Conservation (phyloP, 2,329 filamentous ascomycete genomes). For the Stagonosporopsis chrysanthemi region DNA sequence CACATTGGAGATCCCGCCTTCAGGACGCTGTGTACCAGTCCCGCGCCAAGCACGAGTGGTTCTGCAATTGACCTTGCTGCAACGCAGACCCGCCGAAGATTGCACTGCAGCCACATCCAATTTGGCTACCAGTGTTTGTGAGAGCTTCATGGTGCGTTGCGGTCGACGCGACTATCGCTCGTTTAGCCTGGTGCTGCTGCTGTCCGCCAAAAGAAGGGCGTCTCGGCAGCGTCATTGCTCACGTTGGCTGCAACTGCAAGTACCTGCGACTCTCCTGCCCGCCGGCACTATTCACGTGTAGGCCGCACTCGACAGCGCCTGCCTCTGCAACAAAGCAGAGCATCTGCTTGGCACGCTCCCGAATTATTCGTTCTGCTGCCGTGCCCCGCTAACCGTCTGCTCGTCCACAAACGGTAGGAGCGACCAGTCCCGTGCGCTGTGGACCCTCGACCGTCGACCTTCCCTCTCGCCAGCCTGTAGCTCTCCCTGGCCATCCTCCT, state of each 20-base stretch:
- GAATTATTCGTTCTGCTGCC: conserved; percentile 28
- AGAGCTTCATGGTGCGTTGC: conserved; percentile 35
- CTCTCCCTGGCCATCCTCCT: conserved; percentile 15
- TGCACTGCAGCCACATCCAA: conserved; percentile 47
- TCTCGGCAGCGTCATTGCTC: conserved; percentile 25
- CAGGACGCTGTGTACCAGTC: conserved; percentile 30
- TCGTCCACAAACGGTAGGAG: conserved; percentile 33
- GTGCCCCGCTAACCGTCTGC: conserved; percentile 36
- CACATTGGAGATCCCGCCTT: conserved; percentile 34
- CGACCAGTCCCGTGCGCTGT: conserved; percentile 25
- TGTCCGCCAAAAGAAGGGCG: conserved; percentile 30
- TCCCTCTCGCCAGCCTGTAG: conserved; percentile 16
- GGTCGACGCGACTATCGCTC: conserved; percentile 35
- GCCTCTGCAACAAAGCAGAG: conserved; percentile 21
- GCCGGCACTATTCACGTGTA: conserved; percentile 14
- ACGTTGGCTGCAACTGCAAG: conserved; percentile 18
- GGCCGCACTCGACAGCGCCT: conserved; percentile 26
- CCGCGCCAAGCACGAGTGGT: conserved; percentile 24
- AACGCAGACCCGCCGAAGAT: conserved; percentile 22
- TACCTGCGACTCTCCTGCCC: conserved; percentile 16
- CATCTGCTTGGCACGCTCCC: conserved; percentile 26
- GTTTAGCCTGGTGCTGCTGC: conserved; percentile 40
- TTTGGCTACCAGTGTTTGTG: conserved; percentile 32
- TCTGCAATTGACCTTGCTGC: conserved; percentile 29
- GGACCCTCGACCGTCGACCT: conserved; percentile 19